Evolutionary conservation across 1,139 yeast species (phyloP), one percentile per base, ranked within the genome.

Genomic region (Candida tropicalis): DNA sequence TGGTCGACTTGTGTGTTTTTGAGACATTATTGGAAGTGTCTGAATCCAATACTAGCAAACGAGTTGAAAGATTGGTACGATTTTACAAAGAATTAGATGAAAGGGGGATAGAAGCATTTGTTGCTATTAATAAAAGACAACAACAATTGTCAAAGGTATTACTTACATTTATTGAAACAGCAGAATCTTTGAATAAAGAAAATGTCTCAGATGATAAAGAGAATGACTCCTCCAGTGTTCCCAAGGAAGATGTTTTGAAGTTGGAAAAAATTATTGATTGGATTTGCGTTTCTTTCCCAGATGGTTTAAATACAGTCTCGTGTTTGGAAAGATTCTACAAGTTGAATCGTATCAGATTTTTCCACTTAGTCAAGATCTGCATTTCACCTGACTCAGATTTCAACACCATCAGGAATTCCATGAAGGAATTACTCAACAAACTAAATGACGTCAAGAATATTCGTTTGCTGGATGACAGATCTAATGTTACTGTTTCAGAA

Each of bases 61-160:
- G 96, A 44, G 82, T 83, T 0, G 59, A 65, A 5, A 68, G 91
- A 43, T 54, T 88, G 8, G 59, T 84, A 34, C 64, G 62, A 2
- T 70, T 87, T 2, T 66, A 79, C 41, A 56, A 67, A 1, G 62
- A 59, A 18, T 69, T 90, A 33, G 78, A 82, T 42, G 75, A 75
- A 0, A 82, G 81, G 48, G 78, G 91, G 0, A 72, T 71, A 46
- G 72, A 78, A 34, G 80, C 96, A 0, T 84, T 88, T 53, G 65
- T 73, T 44, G 93, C 96, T 0, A 78, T 87, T 35, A 74, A 79
- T 42, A 79, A 74, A 52, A 74, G 96, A 42, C 96, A 88, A 56
- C 74, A 76, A 40, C 86, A 84, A 49, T 62, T 79, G 31, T 65
- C 84, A 0, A 60, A 65, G 10, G 80, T 68, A 1, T 43, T 79